phyloP scores from a whole-genome alignment of 352 stramenopile genomes.

The Globisporangium abappressorium region DNA sequence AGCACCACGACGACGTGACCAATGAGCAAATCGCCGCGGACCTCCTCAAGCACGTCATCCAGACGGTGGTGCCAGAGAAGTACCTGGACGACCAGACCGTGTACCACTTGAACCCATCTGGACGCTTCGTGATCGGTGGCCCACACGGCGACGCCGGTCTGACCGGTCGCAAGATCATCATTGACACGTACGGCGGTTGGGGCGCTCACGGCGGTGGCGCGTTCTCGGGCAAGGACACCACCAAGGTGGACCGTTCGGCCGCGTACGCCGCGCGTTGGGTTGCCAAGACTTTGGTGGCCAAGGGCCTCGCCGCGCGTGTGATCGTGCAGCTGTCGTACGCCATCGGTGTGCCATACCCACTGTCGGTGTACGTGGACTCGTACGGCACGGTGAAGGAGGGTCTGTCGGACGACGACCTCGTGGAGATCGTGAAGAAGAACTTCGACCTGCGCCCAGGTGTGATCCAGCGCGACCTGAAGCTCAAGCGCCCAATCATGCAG shows the following conservation, averaged over 20 bases:
- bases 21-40: conserved; percentile 98
- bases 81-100: conserved; percentile 99
- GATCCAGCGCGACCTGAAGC: conserved; percentile 97
- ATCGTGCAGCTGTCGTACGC: conserved; percentile 98
- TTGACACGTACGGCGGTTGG: conserved; percentile 99
- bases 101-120: conserved; percentile 99
- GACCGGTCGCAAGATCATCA: conserved; percentile 99
- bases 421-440: conserved; percentile 99
- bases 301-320: conserved; percentile 92
- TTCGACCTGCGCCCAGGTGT: conserved; percentile 98
- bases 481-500: conserved; percentile 97
- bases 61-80: conserved; percentile 97
- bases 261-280: conserved; percentile 99
- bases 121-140: conserved; percentile 98
- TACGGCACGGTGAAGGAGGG: conserved; percentile 97
- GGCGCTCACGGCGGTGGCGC: conserved; percentile 97
- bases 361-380: conserved; percentile 97
- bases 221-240: conserved; percentile 99
- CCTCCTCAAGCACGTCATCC: conserved; percentile 99
- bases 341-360: conserved; percentile 96
- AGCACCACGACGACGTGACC: conserved; percentile 98
- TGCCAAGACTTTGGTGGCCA: conserved; percentile 97
- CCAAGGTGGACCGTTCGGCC: conserved; percentile 98
- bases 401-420: conserved; percentile 95
- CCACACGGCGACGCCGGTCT: conserved; percentile 98